phyloP scores from a whole-genome alignment of 345 rosid genomes.

The Citrus maxima region DNA sequence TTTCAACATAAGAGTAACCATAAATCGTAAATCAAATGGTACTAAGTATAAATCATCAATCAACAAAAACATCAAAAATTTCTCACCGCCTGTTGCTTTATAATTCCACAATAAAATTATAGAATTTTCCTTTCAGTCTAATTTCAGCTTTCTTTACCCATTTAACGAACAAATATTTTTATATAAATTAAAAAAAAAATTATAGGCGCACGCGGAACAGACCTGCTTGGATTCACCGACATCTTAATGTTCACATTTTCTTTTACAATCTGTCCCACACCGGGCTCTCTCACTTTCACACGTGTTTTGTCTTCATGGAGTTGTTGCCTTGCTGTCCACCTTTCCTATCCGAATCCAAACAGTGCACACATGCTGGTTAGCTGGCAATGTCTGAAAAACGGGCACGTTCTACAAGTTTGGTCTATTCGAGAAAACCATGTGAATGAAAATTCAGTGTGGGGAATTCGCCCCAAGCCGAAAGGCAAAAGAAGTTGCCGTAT shows the following conservation, averaged over 20 bases:
- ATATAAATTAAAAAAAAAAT: no score
- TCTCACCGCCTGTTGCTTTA: no score
- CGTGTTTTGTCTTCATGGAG: neutral
- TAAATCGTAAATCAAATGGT: no score
- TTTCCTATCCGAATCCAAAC: neutral
- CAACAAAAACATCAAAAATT: no score
- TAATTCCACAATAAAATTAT: no score
- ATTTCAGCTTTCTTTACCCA: neutral
- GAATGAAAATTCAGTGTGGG: no score
- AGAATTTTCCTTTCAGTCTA: no score
- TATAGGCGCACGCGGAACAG: neutral
- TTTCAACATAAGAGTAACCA: no score
- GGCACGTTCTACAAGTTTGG: neutral
- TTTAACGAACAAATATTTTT: no score
- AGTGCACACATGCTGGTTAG: neutral
- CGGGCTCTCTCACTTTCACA: neutral
- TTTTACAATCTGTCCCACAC: neutral
- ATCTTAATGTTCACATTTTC: neutral
- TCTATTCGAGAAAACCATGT: neutral
- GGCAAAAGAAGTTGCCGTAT: neutral
- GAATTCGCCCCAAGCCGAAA: no score
- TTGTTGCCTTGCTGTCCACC: neutral
- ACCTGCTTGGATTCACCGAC: no score
- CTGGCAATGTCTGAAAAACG: neutral
- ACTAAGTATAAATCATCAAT: no score